Evolutionary conservation across 164 flowering plant genomes (phyloP), one percentile per base, ranked within the genome.

Genomic region (Stephania cephalantha): DNA sequence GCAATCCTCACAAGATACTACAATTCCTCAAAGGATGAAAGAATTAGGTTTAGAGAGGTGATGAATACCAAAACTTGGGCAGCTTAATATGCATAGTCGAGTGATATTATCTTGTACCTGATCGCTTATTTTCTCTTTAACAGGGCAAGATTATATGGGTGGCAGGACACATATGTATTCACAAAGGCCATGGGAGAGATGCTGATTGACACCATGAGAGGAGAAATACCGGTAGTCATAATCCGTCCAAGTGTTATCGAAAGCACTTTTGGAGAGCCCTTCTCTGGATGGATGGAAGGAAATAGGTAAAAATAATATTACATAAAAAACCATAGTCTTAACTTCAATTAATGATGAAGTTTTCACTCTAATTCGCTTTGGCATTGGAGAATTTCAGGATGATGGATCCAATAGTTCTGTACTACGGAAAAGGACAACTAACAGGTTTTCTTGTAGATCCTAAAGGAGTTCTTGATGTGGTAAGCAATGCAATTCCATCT

Each of bases 211-310:
- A 84, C 73, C 50, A 80, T 84, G 85, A 93, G 93, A 80, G 97
- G 91, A 15, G 92, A 90, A 1, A 78, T 88, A 69, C 98, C 97
- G 0, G 90, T 90, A 4, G 94, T 88, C 64, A 87, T 95, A 10
- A 86, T 95, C 5, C 82, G 98, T 29, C 98, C 98, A 0, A 93
- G 97, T 66, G 90, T 93, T 42, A 91, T 95, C 7, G 98, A 93
- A 77, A 93, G 97, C 84, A 93, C 97, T 64, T 85, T 65, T 74
- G 84, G 76, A 73, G 97, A 93, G 61, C 97, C 97, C 20, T 93
- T 95, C 76, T 90, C 98, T 15, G 98, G 98, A 77, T 95, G 98
- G 98, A 93, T 95, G 85, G 97, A 95, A 88, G 98, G 98, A 72
- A 91, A 85, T 77, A 88, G 98, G 97, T 87, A 71, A 7, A 35